Base-by-base conservation (phyloP, 2,329 filamentous ascomycete genomes). In the Xylariaceae sp. region DNA sequence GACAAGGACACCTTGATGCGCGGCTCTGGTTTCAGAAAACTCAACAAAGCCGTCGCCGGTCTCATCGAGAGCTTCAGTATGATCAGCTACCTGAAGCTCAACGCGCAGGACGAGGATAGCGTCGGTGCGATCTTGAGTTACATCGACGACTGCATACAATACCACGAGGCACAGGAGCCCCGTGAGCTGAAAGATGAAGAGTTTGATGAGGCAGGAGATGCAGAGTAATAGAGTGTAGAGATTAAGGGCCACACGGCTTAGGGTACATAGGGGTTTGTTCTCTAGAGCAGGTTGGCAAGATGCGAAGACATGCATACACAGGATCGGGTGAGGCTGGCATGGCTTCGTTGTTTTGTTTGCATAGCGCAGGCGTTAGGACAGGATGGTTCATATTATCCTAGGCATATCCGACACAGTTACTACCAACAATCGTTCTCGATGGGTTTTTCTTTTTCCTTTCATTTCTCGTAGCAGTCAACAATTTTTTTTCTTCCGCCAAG, bases 21-120 rank as follows among this genome's bases (percentile, higher is more conserved):
- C 55, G 92, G 93, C 2, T 81, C 84, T 0, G 89, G 89, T 15
- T 97, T 96, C 74, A 84, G 89, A 62, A 83, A 85, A 67, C 77
- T 97, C 65, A 97, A 97, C 72, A 84, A 85, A 62, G 93, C 93
- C 0, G 93, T 99, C 4, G 94, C 90, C 0, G 85, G 89, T 56
- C 78, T 99, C 65, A 96, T 99, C 65, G 94, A 97, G 73, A 94
- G 91, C 74, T 99, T 97, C 76, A 96, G 92, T 77, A 95, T 99
- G 90, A 90, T 99, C 10, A 96, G 90, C 52, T 99, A 96, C 72
- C 79, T 97, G 59, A 90, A 92, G 76, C 79, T 97, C 50, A 90
- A 97, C 71, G 88, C 88, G 34, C 89, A 94, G 65, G 87, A 96
- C 68, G 93, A 97, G 76, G 92, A 97, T 68, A 97, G 93, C 70